Conservation (phyloP, 2,329 filamentous ascomycete genomes). For the Aspergillus tanneri region DNA sequence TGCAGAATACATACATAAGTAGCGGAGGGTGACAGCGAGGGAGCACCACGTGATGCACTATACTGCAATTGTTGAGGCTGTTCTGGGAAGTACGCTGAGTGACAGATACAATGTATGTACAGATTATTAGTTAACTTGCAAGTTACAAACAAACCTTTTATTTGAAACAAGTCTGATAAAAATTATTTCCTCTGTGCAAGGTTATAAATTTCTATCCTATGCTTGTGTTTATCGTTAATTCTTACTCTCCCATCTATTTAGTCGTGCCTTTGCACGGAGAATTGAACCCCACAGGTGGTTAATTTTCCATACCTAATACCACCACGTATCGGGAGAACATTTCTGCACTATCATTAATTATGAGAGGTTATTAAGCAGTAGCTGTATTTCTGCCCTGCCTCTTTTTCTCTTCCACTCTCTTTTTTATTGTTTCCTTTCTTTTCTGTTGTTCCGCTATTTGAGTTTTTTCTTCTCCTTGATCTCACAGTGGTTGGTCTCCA, state of each 20-base stretch:
- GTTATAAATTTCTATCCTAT: no score
- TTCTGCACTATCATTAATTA: constrained; percentile 8
- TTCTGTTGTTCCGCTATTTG: constrained; percentile 10
- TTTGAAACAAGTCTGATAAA: no score
- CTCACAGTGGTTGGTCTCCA: constrained; percentile 2
- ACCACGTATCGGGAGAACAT: constrained; percentile 6
- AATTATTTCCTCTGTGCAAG: no score
- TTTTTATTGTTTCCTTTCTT: constrained; percentile 7
- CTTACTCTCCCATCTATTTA: neutral
- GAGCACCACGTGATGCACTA: constrained; percentile 28
- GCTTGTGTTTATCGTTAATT: neutral
- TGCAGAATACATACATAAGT: no score
- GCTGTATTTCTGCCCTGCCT: constrained; percentile 2
- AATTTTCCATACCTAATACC: neutral
- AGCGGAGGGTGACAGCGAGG: no score
- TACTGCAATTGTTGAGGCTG: constrained; percentile 17
- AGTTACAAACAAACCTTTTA: no score
- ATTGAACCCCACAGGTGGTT: neutral
- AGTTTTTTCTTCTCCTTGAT: constrained; percentile 12
- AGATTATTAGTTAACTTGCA: no score
- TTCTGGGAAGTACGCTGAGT: constrained; percentile 33
- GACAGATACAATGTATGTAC: no score
- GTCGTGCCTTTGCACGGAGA: neutral
- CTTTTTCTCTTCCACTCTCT: constrained; percentile 13
- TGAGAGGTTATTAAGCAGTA: neutral